A percentile compares a stretch with the other conserved stretches of the same genome.
Evolutionary conservation across 2,329 filamentous ascomycete genomes (phyloP).

Genomic region (Orbilia oligospora): DNA sequence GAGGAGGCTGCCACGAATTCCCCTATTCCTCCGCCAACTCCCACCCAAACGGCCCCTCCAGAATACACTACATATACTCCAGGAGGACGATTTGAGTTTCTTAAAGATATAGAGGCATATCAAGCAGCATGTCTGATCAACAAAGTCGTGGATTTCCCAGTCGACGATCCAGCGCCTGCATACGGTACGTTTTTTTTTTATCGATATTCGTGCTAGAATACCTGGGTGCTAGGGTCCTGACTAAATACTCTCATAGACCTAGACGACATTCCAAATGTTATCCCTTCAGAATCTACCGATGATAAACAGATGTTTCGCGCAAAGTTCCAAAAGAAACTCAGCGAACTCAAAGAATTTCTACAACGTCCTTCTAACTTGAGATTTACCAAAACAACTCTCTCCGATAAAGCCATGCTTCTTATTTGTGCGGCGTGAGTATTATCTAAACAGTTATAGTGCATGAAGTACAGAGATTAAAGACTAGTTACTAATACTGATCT

Average conservation of each 20-base stretch:
- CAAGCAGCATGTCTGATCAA: conserved; percentile 51
- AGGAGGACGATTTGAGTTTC: conserved; percentile 36
- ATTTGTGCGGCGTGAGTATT: conserved; percentile 25
- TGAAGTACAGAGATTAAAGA: too few species aligned
- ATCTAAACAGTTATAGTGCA: too few species aligned
- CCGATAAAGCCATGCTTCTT: conserved; percentile 8
- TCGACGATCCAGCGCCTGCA: conserved; percentile 31
- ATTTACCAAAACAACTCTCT: background rate
- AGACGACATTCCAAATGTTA: conserved; percentile 3
- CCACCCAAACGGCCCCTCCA: conserved; percentile 18
- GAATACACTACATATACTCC: conserved; percentile 25
- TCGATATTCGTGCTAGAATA: background rate
- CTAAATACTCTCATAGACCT: conserved; percentile 1
- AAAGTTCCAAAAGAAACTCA: conserved; percentile 21
- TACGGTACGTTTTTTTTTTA: conserved; percentile 26
- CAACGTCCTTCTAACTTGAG: background rate
- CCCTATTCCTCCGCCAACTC: background rate
- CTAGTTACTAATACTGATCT: background rate
- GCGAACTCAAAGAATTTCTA: conserved; percentile 28
- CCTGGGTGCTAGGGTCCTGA: background rate
- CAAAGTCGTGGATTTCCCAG: conserved; percentile 20
- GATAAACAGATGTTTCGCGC: conserved; percentile 29
- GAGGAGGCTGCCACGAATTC: conserved; percentile 30
- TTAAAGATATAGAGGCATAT: conserved; percentile 46
- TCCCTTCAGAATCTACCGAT: background rate